Evolutionary conservation across 257 asterid genomes (phyloP), one percentile per base, ranked within the genome.

Genomic region (Nemophila menziesii): DNA sequence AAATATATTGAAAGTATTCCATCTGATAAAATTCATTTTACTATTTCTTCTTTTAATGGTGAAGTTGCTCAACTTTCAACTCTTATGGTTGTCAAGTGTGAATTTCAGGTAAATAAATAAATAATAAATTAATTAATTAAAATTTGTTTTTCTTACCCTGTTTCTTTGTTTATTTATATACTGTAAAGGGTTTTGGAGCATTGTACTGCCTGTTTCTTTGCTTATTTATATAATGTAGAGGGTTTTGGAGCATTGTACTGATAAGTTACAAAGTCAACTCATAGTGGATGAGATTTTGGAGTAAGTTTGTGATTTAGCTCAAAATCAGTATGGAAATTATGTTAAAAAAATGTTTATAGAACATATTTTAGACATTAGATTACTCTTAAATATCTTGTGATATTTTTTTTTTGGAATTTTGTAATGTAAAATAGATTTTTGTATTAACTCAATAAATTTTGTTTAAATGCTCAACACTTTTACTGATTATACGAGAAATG

Each of bases 1-100:
- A 86, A 86, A 67, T 81, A 92, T 56, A 79, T 86, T 4, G 92
- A 82, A 51, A 73, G 90, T 46, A 55, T 86, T 36, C 92, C 92
- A 15, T 44, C 75, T 0, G 92, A 74, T 29, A 70, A 70, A 17
- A 79, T 76, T 56, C 72, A 55, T 19, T 82, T 82, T 55, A 70
- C 82, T 51, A 71, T 86, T 54, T 71, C 90, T 21, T 74, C 93
- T 58, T 86, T 86, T 55, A 68, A 43, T 44, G 76, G 82, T 56
- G 78, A 86, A 65, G 92, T 86, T 52, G 92, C 86, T 44, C 27
- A 58, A 22, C 75, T 86, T 54, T 81, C 96, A 47, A 76, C 86
- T 94, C 96, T 42, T 86, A 86, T 68, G 96, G 96, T 65, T 86
- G 96, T 46, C 86, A n/a, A n/a, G 96, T 10, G 96, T 86, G 46